Evolutionary conservation across 495 filamentous ascomycete genomes (phyloP), one percentile per base, ranked within the genome.

Genomic region (Neurospora sp.): DNA sequence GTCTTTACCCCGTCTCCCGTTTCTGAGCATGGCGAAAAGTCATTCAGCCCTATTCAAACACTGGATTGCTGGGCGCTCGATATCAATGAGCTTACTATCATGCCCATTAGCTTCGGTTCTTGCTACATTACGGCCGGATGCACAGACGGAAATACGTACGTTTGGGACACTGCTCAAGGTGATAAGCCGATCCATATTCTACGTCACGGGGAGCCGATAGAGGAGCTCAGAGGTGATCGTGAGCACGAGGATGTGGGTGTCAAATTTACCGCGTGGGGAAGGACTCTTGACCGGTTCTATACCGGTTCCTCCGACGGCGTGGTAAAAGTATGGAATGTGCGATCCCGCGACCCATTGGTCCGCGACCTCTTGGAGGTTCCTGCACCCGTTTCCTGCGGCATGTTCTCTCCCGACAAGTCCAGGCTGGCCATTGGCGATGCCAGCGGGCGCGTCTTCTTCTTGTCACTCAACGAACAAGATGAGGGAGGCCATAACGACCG

Each of bases 261-360:
- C 5, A 90, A 91, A 42, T 90, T 96, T 73, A 88, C 89, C 1
- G 82, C 92, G 1, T 99, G 95, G 95, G 94, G 91, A 2, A 84
- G 85, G 3, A 86, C 86, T 0, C 81, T 85, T 6, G 88, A 92
- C 69, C 84, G 91, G 0, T 88, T 98, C 65, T 97, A 94, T 76
- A 97, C 92, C n/a, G 96, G 94, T 3, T 91, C 90, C 3, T 96
- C 94, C 0, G 96, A 99, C 77, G 95, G 96, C 1, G 83, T 91
- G 0, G 84, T 99, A 8, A 97, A 94, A 71, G 86, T 89, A 22
- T 99, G 96, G 96, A 89, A 98, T 77, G 84, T 96, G 27, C 82
- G 83, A 22, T 79, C 82, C 2, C 73, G 74, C 61, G 86, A 86
- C 27, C 85, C 90, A 3, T 85, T 91, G 39, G 84, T 97, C n/a